Evolutionary conservation across 1,139 yeast species (phyloP).

Genomic region (Protomyces gravidus): DNA sequence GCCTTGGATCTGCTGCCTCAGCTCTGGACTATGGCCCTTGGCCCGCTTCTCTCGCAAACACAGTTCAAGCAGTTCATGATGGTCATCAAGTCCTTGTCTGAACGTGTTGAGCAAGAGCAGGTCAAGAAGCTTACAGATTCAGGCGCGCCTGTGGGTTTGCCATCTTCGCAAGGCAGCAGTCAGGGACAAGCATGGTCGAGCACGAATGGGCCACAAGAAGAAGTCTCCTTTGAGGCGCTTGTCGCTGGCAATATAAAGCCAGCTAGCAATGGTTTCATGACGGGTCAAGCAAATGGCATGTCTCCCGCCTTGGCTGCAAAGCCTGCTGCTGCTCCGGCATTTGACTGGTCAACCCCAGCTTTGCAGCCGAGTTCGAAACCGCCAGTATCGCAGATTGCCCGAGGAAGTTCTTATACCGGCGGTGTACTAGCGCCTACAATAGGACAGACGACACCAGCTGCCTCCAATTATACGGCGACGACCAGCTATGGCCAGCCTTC

Average conservation of each 20-base stretch:
- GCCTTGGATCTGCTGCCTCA: conserved; percentile 52
- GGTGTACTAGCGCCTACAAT: neutral
- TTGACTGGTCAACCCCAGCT: conserved; percentile 21
- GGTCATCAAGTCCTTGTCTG: conserved; percentile 43
- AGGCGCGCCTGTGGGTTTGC: conserved; percentile 15
- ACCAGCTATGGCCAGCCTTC: too few species aligned
- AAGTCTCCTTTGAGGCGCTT: conserved; percentile 18
- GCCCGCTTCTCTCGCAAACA: conserved; percentile 45
- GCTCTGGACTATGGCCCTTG: conserved; percentile 49
- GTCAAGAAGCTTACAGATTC: conserved; percentile 35
- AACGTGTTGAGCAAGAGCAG: conserved; percentile 43
- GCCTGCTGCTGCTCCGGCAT: neutral
- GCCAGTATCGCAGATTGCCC: neutral
- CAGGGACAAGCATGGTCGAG: conserved; percentile 4
- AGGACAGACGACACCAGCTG: neutral
- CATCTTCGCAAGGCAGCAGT: neutral
- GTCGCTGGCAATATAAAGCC: conserved; percentile 7
- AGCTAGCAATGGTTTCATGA: neutral
- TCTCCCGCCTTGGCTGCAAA: neutral
- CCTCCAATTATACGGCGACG: too few species aligned
- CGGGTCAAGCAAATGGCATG: neutral
- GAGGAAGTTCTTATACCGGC: neutral
- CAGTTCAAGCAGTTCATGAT: conserved; percentile 45
- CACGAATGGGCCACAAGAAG: conserved; percentile 10
- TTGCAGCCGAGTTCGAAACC: neutral